Evolutionary conservation across 2,329 filamentous ascomycete genomes (phyloP), one percentile per base, ranked within the genome.

Genomic region (Colletotrichum liaoningense): DNA sequence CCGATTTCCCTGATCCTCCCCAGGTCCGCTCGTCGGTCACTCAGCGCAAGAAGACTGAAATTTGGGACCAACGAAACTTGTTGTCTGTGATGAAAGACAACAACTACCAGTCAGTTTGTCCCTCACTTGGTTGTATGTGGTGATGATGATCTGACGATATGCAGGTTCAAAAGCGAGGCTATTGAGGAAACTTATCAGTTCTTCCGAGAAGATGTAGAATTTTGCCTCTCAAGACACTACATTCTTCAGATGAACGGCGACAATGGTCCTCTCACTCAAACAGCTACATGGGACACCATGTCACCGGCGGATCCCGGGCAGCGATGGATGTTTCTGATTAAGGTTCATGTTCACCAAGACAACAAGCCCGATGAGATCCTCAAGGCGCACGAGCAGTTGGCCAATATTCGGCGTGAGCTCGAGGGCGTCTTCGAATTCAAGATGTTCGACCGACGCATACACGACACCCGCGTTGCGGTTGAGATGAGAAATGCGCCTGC

Each of bases 1-100:
- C 84, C 6, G 90, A 92, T 75, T 84, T 92, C 57, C 90, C 91
- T 1, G 90, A 92, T 74, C 89, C 90, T 19, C 82, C 86, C 1
- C 83, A 83, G 28, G 83, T 83, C 14, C 82, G 84, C n/a, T 84
- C 86, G 12, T 59, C 69, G 58, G 79, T 90, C 42, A 87, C 84
- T 11, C 86, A 89, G 77, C 84, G 89, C 52, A 89, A 88, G 77
- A 88, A 87, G 79, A 83, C 90, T 7, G 89, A 91, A 76, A 86
- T 91, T n/a, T 85, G 86, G 76, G 84, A 87, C 1, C 86, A 88
- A 75, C 85, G 80, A 63, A 86, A 84, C 60, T 77, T 92, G 8
- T 83, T 84, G 3, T 82, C 82, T 2, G 78, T 89, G 7, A 77
- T 92, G 78, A 79, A 80, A 24, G 87, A 89, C 33, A 92, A 90